Evolutionary conservation across 2,329 filamentous ascomycete species (phyloP).

Genomic region (Exophiala sp.): DNA sequence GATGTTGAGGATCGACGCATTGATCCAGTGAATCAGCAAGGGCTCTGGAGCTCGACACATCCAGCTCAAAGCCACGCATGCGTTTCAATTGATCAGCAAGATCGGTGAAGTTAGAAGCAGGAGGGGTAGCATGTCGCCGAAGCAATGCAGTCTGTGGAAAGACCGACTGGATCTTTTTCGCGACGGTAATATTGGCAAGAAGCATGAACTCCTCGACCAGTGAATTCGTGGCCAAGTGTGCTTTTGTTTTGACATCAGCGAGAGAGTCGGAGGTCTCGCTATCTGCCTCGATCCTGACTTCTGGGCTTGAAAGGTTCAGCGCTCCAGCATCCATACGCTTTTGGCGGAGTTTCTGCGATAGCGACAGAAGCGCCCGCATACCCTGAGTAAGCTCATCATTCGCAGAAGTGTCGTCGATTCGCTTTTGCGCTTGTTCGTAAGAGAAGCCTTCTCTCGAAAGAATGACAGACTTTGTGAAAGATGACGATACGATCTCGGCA

Average conservation of each 20-base stretch:
- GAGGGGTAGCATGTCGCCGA: constrained; percentile 85
- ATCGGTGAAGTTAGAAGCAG: constrained; percentile 95
- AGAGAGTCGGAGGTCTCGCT: constrained; percentile 87
- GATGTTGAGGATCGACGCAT: constrained; percentile 74
- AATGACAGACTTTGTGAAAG: constrained; percentile 97
- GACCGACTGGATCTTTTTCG: constrained; percentile 80
- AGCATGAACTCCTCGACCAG: constrained; percentile 99
- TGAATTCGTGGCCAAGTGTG: constrained; percentile 91
- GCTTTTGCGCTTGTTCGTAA: constrained; percentile 91
- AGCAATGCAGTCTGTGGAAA: constrained; percentile 95
- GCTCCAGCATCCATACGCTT: constrained; percentile 96
- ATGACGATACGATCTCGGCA: constrained; percentile 77
- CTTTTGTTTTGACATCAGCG: constrained; percentile 86
- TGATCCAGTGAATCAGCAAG: constrained; percentile 86
- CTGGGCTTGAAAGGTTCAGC: constrained; percentile 92
- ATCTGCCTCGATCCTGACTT: constrained; percentile 91
- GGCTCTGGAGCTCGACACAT: constrained; percentile 83
- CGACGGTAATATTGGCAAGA: constrained; percentile 93
- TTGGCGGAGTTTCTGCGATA: constrained; percentile 89
- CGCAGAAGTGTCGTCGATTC: constrained; percentile 85
- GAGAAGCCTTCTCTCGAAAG: constrained; percentile 94
- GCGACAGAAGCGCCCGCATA: constrained; percentile 79
- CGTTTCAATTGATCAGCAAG: constrained; percentile 85
- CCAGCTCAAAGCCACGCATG: constrained; percentile 76
- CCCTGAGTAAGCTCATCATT: constrained; percentile 85